These are phyloP conservation scores for Chrysanthemum lavandulifolium DNA, from an alignment of 129 eudicot species.

Conservation along the genomic window DNA sequence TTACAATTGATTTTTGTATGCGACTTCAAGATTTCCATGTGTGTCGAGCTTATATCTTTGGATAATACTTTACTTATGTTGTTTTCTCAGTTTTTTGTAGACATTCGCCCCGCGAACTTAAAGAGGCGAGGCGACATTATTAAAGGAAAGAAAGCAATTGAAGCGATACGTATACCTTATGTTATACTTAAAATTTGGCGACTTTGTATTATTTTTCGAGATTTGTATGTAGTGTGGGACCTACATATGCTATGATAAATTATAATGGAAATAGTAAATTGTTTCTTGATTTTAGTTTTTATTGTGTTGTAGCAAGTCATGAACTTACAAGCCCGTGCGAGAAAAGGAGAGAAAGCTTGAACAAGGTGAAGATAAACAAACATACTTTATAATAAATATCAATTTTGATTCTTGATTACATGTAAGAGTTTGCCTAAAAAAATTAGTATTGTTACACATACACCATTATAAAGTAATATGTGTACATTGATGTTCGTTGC, in stretches of 20 bases:
- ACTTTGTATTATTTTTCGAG: neutral
- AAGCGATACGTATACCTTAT: slow-evolving; percentile 23
- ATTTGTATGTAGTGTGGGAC: neutral
- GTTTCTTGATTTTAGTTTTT: slow-evolving; percentile 5
- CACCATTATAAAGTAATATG: too few relatives aligned
- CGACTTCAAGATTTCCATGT: neutral
- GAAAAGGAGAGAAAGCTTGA: slow-evolving; percentile 33
- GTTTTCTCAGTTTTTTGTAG: slow-evolving; percentile 6
- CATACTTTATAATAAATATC: neutral
- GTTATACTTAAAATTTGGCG: neutral
- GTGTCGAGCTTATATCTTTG: too few relatives aligned
- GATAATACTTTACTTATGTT: neutral
- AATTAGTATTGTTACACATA: too few relatives aligned
- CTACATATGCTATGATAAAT: neutral
- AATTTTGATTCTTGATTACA: too few relatives aligned
- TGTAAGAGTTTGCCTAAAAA: too few relatives aligned
- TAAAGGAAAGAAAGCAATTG: slow-evolving; percentile 41
- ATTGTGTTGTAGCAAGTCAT: slow-evolving; percentile 33
- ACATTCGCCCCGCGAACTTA: slow-evolving; percentile 43
- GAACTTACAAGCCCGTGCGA: slow-evolving; percentile 26
- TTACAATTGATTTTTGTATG: too few relatives aligned
- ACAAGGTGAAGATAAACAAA: slow-evolving; percentile 37
- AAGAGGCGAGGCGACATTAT: slow-evolving; percentile 32
- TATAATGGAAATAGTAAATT: neutral
- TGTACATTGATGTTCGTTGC: too few relatives aligned